Base-by-base conservation (phyloP, 2,329 filamentous ascomycete genomes). In the Penicillium corylophilum region DNA sequence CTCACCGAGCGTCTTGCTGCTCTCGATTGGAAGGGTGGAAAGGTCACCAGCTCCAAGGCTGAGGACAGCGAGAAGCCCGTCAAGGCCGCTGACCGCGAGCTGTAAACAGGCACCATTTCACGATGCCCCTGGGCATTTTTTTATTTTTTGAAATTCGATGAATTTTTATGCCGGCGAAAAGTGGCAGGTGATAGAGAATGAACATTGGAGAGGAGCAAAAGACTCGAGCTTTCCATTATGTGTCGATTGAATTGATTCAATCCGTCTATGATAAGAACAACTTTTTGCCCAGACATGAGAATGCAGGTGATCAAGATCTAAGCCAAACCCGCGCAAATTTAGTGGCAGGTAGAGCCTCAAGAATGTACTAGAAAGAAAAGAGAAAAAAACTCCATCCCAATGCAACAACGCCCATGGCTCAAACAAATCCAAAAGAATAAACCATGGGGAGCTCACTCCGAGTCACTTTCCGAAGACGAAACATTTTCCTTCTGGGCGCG, bases 1-100 rank as follows among this genome's bases (percentile, higher is more conserved):
- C 79, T 99, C 61, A 89, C 92, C 1, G 95, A 99, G 81, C 85
- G 94, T 65, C 80, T 99, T 65, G 90, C 89, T 73, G 94, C 93
- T 1, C 82, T 99, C 54, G 87, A 89, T 59, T 99, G 93, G 92
- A 85, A 86, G 67, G 85, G 89, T 55, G 70, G 69, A 31, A 75
- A 75, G 63, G 68, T 71, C 38, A 69, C 75, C 29, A 74, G 75
- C 49, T 66, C 67, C 53, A 80, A 83, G 73, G 66, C 68, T 26
- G 73, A 78, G 62, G 81, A 83, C 57, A 77, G 76, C 54, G 75
- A 83, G 46, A 81, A 81, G 66, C 82, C 84, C 28, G 79, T 84
- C 56, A 89, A 87, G 74, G 85, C 88, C 43, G 84, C 82, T 38
- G 90, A 90, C 51, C 82, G 89, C 56, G 90, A 95, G 74, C 71